Base-by-base conservation (phyloP, 352 stramenopile genomes). In the Thalassiosira hispida region DNA sequence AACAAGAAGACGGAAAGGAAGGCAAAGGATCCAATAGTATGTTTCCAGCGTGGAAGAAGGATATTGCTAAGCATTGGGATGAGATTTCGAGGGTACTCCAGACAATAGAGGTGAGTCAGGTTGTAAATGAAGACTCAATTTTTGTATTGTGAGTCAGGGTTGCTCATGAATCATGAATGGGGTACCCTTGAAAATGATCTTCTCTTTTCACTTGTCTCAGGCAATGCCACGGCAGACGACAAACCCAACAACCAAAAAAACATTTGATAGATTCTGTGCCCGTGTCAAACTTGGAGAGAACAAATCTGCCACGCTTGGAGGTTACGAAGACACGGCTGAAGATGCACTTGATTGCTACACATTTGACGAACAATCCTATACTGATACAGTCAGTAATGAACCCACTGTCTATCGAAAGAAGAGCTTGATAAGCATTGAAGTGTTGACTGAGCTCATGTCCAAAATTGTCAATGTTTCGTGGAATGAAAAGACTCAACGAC, bases 261-360 rank as follows among this genome's bases (percentile, higher is more conserved):
- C 74, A 38, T 91, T 90, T 72, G 67, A 93, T 29, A 90, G 87
- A 70, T 94, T 79, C 72, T 74, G 83, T 67, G 81, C 89, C 23
- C 60, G 65, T 9, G 82, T 91, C 2, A 73, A 56, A 56, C 11
- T 78, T 27, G 9, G 23, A 0, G 56, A 86, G 42, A 66, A 55
- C 0, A 86, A 77, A 65, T 59, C 56, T 56, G 76, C 89, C 22
- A 84, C 79, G 52, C 64, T 93, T 23, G 88, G 88, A 38, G 73
- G 67, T 25, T 76, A 86, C 69, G 86, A 93, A 73, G 65, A 71
- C 6, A 65, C 66, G 33, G 52, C 53, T 29, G 79, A 88, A 52
- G 75, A 87, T 42, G 90, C 84, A 55, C 23, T 81, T 23, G 82
- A 71, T 33, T 59, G 42, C 22, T 92, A 88, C 59, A 57, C 81